Percentiles rank a stretch among this genome's conserved stretches.
phyloP scores from a whole-genome alignment of 2,329 filamentous ascomycete species.

The Ophiognomonia clavigignenti-juglandacearum region DNA sequence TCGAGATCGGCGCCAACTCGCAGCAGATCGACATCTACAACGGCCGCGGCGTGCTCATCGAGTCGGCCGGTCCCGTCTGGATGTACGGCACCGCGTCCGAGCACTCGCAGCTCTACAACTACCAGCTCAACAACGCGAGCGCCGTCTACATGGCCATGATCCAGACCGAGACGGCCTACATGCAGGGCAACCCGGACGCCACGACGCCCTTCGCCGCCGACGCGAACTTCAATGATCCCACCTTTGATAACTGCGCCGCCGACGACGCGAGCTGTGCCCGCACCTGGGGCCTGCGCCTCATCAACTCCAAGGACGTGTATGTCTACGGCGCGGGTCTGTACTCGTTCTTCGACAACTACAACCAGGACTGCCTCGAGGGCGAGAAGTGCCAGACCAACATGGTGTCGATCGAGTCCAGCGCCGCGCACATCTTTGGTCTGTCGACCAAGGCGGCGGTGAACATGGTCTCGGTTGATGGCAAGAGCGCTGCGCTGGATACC shows the following conservation, averaged over 20 bases:
- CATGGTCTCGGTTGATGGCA: conserved; percentile 63
- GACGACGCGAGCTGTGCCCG: conserved; percentile 59
- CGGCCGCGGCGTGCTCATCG: conserved; percentile 76
- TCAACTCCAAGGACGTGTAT: conserved; percentile 61
- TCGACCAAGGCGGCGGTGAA: conserved; percentile 71
- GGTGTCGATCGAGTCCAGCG: conserved; percentile 63
- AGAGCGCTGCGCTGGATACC: conserved; percentile 45
- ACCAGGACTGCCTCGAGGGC: conserved; percentile 60
- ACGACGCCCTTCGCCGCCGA: conserved; percentile 59
- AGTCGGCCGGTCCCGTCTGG: conserved; percentile 75
- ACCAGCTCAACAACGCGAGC: conserved; percentile 72
- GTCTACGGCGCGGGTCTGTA: conserved; percentile 73
- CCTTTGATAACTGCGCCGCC: conserved; percentile 56
- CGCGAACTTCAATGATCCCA: conserved; percentile 58
- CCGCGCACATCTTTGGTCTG: conserved; percentile 60
- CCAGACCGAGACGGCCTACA: conserved; percentile 87
- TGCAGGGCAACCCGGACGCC: conserved; percentile 76
- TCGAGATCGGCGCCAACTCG: conserved; percentile 63
- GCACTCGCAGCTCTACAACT: conserved; percentile 71
- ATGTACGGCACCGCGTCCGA: conserved; percentile 71
- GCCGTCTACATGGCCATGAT: conserved; percentile 80
- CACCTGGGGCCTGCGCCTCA: conserved; percentile 70
- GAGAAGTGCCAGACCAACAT: conserved; percentile 76
- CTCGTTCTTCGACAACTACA: conserved; percentile 81
- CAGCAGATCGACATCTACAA: conserved; percentile 80